Percentiles rank a stretch among this genome's conserved stretches.
These are phyloP conservation scores for Backusella sp. DNA, from an alignment of 192 early-diverging fungal species.

Conservation along the genomic window DNA sequence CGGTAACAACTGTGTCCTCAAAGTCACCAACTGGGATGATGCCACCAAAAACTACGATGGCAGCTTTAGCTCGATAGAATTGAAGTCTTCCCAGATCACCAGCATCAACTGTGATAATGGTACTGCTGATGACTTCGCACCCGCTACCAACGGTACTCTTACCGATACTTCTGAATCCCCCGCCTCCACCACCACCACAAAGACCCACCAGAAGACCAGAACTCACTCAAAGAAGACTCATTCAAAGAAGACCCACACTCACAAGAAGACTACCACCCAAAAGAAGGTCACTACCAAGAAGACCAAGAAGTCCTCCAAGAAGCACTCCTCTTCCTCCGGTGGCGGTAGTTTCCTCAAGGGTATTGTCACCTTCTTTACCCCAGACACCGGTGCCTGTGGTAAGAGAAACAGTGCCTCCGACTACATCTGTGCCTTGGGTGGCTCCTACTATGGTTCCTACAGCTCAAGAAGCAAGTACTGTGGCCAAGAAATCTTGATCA, in stretches of 20 bases:
- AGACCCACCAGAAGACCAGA: background rate
- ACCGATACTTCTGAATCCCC: background rate
- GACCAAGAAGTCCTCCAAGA: constrained; percentile 8
- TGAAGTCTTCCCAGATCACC: background rate
- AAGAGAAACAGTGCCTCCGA: constrained; percentile 15
- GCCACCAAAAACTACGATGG: constrained; percentile 1
- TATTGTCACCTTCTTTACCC: constrained; percentile 25
- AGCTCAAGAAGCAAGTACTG: constrained; percentile 33
- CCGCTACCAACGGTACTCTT: background rate
- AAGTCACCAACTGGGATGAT: constrained; percentile 3
- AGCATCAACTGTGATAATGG: constrained; percentile 9
- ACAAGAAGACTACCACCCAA: background rate
- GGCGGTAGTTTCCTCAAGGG: background rate
- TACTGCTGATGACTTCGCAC: background rate
- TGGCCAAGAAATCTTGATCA: constrained; percentile 37
- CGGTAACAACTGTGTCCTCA: background rate
- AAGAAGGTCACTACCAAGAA: constrained; percentile 8
- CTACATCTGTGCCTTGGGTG: constrained; percentile 23
- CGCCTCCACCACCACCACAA: background rate
- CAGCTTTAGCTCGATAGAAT: background rate
- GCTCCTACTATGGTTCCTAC: constrained; percentile 35
- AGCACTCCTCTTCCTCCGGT: background rate
- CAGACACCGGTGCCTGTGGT: constrained; percentile 36
- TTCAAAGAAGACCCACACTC: background rate
- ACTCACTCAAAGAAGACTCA: background rate